Evolutionary conservation across 495 filamentous ascomycete species (phyloP), one percentile per base, ranked within the genome.

Genomic region (Parmelia sp.): DNA sequence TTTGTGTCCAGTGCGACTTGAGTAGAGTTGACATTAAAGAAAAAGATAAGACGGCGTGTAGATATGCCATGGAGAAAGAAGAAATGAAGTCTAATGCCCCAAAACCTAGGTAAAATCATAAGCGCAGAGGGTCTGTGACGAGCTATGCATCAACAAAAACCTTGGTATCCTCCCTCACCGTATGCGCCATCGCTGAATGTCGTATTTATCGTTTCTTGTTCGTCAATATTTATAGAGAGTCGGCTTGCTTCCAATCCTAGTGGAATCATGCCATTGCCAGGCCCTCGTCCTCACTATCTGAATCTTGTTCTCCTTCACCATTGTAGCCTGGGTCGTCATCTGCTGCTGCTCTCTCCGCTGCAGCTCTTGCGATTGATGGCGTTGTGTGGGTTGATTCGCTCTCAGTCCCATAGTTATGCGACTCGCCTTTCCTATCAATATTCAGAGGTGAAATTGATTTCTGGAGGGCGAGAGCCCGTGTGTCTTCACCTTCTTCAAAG

Each of bases 261-360:
- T 35, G 11, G 23, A 4, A 12, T 60, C 71, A 65, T 45, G 70
- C 75, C 72, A 81, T 81, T 69, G 80, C 81, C 9, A 79, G 68
- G 36, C 79, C 71, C 42, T 81, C 84, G 56, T 82, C 80, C 58
- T 86, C 83, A 62, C 78, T 81, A 59, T 84, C 82, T 53, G 77
- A 80, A 45, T 81, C 82, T 31, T 73, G 68, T 55, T 79, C 78
- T 23, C 71, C 70, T 61, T 80, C 79, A 1, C 74, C 79, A 45
- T 75, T 78, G 65, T 84, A 83, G 15, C 80, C 79, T 25, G 80
- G 80, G 25, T 82, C 79, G 40, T 84, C 80, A 12, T 83, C 80
- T 10, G 72, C 66, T 45, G 44, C 47, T 10, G 65, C 44, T 33
- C 21, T 55, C 6, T 55, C 51, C 51, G 51, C 51, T 19, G 66